phyloP scores from a whole-genome alignment of 2,329 filamentous ascomycete species.

The Cladosporium sp. region DNA sequence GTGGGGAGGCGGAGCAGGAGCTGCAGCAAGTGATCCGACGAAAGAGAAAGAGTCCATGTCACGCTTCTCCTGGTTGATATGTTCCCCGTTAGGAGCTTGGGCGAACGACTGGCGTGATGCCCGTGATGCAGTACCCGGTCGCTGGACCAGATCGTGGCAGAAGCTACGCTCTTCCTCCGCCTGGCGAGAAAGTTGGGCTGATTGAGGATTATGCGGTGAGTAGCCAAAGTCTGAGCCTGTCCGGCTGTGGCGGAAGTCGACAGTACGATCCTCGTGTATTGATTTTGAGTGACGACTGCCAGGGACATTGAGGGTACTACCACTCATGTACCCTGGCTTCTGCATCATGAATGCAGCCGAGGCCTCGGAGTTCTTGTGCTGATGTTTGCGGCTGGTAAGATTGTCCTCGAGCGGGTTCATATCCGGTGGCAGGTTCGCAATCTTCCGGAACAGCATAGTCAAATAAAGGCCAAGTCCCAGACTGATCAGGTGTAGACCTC shows the following conservation, averaged over 20 bases:
- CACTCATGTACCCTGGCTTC: conserved; percentile 50
- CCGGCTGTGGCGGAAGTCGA: conserved; percentile 80
- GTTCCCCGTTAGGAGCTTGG: not conserved
- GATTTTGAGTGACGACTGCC: conserved; percentile 34
- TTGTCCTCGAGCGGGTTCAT: conserved; percentile 92
- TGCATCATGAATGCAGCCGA: conserved; percentile 51
- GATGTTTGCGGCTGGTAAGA: conserved; percentile 72
- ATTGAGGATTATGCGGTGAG: conserved; percentile 46
- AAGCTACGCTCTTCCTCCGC: conserved; percentile 46
- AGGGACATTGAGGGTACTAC: conserved; percentile 40
- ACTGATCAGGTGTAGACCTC: conserved; percentile 66
- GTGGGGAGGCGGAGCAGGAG: conserved; percentile 5
- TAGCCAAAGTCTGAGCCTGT: conserved; percentile 56
- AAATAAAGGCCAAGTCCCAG: conserved; percentile 70
- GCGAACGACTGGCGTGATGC: conserved; percentile 30
- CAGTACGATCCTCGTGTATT: conserved; percentile 44
- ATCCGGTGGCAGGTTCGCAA: conserved; percentile 77
- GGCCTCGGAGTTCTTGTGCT: conserved; percentile 63
- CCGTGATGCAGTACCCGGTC: conserved; percentile 26
- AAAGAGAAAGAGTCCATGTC: conserved; percentile 10
- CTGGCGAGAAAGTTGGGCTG: conserved; percentile 51
- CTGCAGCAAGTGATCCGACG: not conserved
- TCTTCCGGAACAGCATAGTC: conserved; percentile 74
- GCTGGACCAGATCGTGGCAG: conserved; percentile 32
- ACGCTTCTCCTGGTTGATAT: not conserved